phyloP scores from a whole-genome alignment of 257 asterid genomes.

The Scutellaria barbata region DNA sequence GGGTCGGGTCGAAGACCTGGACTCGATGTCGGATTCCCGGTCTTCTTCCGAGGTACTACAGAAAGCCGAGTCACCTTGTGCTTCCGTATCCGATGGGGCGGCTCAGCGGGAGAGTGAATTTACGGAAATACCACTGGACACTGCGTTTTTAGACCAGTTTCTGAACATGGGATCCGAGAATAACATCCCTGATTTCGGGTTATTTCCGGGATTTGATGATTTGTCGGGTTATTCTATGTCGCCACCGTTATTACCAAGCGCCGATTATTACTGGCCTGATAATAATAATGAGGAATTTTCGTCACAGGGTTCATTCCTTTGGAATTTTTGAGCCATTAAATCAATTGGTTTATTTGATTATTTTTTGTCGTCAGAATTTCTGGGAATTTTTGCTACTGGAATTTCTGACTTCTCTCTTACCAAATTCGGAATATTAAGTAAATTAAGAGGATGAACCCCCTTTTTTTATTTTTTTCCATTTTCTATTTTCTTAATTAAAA shows the following conservation, averaged over 20 bases:
- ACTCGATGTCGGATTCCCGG: constrained; percentile 44
- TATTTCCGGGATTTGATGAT: constrained; percentile 70
- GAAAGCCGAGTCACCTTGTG: constrained; percentile 62
- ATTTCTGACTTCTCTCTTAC: constrained; percentile 22
- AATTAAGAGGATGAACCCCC: not conserved
- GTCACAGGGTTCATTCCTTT: constrained; percentile 52
- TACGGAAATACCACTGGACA: constrained; percentile 55
- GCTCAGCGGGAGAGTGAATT: constrained; percentile 40
- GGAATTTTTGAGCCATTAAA: constrained; percentile 56
- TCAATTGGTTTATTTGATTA: not conserved
- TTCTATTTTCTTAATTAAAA: not conserved
- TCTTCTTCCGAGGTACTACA: constrained; percentile 36
- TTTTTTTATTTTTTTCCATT: too few relatives aligned
- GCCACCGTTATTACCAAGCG: constrained; percentile 34
- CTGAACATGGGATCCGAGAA: constrained; percentile 38
- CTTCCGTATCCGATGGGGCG: constrained; percentile 49
- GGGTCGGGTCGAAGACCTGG: constrained; percentile 46
- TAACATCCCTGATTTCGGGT: constrained; percentile 49
- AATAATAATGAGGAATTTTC: constrained; percentile 42
- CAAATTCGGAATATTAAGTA: not conserved
- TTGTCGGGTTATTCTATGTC: constrained; percentile 46
- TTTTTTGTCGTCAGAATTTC: constrained; percentile 35
- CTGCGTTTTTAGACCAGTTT: constrained; percentile 48
- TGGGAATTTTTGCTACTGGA: constrained; percentile 49
- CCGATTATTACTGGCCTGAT: constrained; percentile 48